Conservation (phyloP, 371 early-diverging fungal species). For the Sporodiniella umbellata region DNA sequence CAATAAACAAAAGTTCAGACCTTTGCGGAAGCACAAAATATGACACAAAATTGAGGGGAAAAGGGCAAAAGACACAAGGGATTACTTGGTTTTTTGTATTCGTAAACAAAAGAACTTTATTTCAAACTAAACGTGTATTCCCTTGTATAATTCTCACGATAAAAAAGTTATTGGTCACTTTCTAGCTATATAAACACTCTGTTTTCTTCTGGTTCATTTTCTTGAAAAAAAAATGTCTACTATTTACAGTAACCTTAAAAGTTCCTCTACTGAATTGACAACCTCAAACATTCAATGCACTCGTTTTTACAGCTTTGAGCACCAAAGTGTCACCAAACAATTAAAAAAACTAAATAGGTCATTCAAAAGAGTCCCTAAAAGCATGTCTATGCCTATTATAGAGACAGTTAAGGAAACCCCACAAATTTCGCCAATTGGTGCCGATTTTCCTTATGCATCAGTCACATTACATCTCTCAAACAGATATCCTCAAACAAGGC, state of each 20-base stretch:
- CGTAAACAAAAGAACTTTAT: too few relatives aligned
- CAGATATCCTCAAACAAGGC: conserved; percentile 10
- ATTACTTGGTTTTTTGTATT: too few relatives aligned
- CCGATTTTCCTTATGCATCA: background rate
- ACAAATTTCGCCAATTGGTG: background rate
- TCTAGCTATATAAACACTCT: too few relatives aligned
- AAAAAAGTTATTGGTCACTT: too few relatives aligned
- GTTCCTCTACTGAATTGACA: conserved; percentile 3
- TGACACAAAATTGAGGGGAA: background rate
- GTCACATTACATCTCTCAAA: conserved; percentile 4
- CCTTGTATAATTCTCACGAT: background rate
- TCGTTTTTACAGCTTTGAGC: conserved; percentile 15
- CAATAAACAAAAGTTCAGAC: background rate
- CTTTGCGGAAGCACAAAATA: conserved; percentile 1
- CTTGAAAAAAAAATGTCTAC: background rate
- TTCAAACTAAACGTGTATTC: background rate
- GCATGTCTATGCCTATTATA: background rate
- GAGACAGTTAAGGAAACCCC: background rate
- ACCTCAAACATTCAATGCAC: conserved; percentile 27
- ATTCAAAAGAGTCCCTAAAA: background rate
- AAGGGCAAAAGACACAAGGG: too few relatives aligned
- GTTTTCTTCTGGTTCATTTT: too few relatives aligned
- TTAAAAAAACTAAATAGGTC: background rate
- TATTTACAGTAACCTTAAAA: background rate
- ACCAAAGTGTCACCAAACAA: background rate